Evolutionary conservation across 148 eudicot species (phyloP), one percentile per base, ranked within the genome.

Genomic region (Selenicereus undatus): DNA sequence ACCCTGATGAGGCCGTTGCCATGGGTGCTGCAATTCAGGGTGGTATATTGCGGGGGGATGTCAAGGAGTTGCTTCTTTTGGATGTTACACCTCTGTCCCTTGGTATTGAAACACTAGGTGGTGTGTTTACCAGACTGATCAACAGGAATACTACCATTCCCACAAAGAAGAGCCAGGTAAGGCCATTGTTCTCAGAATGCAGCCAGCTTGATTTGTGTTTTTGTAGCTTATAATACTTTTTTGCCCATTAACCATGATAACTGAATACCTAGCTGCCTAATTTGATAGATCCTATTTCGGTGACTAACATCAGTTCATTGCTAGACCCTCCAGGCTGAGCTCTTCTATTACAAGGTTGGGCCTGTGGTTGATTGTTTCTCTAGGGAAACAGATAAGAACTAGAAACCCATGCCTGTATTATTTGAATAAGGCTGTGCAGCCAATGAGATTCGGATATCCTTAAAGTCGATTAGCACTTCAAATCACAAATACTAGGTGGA

Each of bases 271-370:
- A 48, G 0, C 11, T 12, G 9, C 52, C 12, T 14, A 48, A 39
- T 39, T 39, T 39, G 43, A 39, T 39, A 4, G 5, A 7, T 39
- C 43, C 43, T 39, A 39, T 39, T 39, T 39, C 8, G 43, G 8
- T 39, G 0, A 4, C 43, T 39, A 39, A 39, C 8, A 39, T 4
- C 43, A 39, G 43, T 39, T 39, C 43, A 7, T 39, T 52, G 18
- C 14, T 52, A 52, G 58, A 52, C 1, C 58, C 58, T 52, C 18
- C 58, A 52, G 58, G 58, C 58, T 17, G 58, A 17, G 92, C 89
- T 24, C 95, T 92, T 29, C 87, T 89, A 22, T 91, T 92, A 18
- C 93, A 91, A 35, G 93, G 95, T 30, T 52, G 58, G 18, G 14
- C 16, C 58, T 52, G 8, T 5, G 58, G 58, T 52, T 52, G 58